phyloP scores from a whole-genome alignment of 345 rosid genomes.

The Eucalyptus regnans region DNA sequence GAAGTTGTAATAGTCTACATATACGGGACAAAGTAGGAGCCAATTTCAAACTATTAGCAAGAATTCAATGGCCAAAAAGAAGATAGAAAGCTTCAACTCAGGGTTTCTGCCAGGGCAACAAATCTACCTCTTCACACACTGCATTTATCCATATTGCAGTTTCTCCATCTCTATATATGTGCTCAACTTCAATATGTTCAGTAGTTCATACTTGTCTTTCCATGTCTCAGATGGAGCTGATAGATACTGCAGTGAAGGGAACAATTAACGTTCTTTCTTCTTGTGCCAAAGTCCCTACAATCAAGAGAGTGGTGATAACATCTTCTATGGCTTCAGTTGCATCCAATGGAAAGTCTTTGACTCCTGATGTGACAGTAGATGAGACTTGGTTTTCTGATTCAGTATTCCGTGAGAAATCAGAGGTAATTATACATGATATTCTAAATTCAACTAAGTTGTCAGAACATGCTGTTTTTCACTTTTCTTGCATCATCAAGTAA shows the following conservation, averaged over 20 bases:
- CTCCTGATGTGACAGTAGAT: slow-evolving; percentile 1
- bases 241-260: slow-evolving; percentile 10
- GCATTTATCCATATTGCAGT: neutral
- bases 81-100: neutral
- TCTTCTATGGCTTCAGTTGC: slow-evolving; percentile 17
- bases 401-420: neutral
- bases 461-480: neutral
- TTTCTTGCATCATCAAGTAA: neutral
- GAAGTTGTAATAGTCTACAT: neutral
- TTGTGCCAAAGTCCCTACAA: slow-evolving; percentile 9
- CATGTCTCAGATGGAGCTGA: slow-evolving; percentile 8
- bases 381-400: slow-evolving; percentile 16
- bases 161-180: neutral
- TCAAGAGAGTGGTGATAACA: slow-evolving; percentile 23
- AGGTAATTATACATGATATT: neutral
- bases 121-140: neutral
- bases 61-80: neutral
- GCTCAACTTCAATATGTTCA: neutral
- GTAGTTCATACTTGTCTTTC: neutral
- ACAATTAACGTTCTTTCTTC: slow-evolving; percentile 21
- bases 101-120: neutral
- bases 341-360: neutral
- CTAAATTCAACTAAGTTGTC: neutral
- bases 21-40: neutral
- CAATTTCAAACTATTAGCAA: neutral